Evolutionary conservation across 2,329 filamentous ascomycete species (phyloP).

Genomic region (Nemania bipapillata): DNA sequence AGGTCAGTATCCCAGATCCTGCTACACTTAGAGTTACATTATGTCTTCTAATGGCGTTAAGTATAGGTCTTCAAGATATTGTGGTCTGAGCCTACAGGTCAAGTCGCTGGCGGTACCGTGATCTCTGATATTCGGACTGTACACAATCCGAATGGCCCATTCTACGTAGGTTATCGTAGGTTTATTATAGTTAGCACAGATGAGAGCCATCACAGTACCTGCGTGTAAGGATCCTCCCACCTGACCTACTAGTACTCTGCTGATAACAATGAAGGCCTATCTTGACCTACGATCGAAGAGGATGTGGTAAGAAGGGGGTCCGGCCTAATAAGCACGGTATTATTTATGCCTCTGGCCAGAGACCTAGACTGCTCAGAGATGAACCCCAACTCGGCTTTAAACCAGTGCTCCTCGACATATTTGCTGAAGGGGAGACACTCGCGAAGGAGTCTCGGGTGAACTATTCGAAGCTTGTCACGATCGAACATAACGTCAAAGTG

Average conservation of each 20-base stretch:
- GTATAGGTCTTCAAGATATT: conserved; percentile 65
- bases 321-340: conserved; percentile 66
- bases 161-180: conserved; percentile 63
- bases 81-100: conserved; percentile 64
- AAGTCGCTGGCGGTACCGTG: conserved; percentile 44
- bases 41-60: conserved; percentile 19
- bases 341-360: conserved; percentile 55
- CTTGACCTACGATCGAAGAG: conserved; percentile 64
- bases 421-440: conserved; percentile 58
- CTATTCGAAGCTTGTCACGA: conserved; percentile 66
- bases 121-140: conserved; percentile 51
- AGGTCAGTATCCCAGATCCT: conserved; percentile 39
- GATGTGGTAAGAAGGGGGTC: conserved; percentile 64
- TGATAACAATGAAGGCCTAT: conserved; percentile 59
- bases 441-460: conserved; percentile 65
- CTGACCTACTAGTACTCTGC: background rate
- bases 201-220: conserved; percentile 65
- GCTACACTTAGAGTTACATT: background rate
- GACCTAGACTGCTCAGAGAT: conserved; percentile 50
- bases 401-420: conserved; percentile 59
- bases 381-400: conserved; percentile 63
- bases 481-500: conserved; percentile 69
- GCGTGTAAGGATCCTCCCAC: conserved; percentile 61
- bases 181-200: conserved; percentile 66
- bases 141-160: conserved; percentile 53